Evolutionary conservation across 495 filamentous ascomycete species (phyloP).

Genomic region (Neurospora pannonica): DNA sequence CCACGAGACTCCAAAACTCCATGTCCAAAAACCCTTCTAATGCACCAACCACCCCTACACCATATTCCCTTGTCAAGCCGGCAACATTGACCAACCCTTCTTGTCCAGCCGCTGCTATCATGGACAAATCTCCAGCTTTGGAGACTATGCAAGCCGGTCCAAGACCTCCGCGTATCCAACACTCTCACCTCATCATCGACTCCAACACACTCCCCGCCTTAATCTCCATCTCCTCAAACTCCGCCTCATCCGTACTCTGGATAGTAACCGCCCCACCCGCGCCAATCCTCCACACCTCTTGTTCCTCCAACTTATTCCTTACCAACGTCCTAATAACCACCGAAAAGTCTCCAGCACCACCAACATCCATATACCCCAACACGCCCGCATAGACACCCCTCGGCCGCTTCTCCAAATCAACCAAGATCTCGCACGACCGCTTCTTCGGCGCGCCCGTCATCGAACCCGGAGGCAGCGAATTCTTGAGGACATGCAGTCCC

Average conservation of each 20-base stretch:
- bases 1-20: neutral
- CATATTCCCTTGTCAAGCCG: neutral
- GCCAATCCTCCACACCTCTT: neutral
- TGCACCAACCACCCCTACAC: neutral
- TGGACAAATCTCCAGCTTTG: too few species aligned
- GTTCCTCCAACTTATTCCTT: neutral
- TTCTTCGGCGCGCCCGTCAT: neutral
- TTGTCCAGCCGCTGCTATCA: too few species aligned
- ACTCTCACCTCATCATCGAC: neutral
- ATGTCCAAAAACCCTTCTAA: neutral
- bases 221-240: neutral
- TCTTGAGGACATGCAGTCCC: neutral
- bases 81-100: neutral
- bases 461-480: neutral
- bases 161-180: too few species aligned
- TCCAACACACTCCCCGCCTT: neutral
- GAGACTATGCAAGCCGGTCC: too few species aligned
- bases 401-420: neutral
- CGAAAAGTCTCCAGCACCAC: neutral
- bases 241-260: neutral
- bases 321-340: neutral
- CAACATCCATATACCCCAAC: neutral
- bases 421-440: neutral
- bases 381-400: neutral
- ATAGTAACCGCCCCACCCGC: neutral